phyloP scores from a whole-genome alignment of 2,329 filamentous ascomycete genomes.

The Colletotrichum kahawae region DNA sequence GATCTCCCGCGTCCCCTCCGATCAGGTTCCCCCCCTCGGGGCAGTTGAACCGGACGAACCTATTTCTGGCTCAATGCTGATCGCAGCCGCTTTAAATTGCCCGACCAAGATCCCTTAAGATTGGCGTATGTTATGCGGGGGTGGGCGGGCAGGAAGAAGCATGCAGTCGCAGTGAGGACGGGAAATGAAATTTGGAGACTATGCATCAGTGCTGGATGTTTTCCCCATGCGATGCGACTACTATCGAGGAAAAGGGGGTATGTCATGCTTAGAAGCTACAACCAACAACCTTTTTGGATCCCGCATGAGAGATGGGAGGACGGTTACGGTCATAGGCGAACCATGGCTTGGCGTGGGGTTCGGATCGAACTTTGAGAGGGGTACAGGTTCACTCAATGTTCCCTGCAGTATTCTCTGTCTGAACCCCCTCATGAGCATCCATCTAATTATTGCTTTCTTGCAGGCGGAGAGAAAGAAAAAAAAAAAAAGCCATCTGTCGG shows the following conservation, averaged over 20 bases:
- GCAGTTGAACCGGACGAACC: neutral
- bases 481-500: neutral
- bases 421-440: neutral
- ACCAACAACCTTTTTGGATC: neutral
- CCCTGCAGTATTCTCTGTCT: neutral
- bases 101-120: neutral
- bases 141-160: neutral
- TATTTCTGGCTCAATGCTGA: slow-evolving; percentile 20
- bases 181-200: neutral
- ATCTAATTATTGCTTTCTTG: neutral
- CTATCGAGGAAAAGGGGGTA: neutral
- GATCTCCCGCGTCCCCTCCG: slow-evolving; percentile 2
- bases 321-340: neutral
- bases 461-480: neutral
- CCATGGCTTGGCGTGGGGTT: neutral
- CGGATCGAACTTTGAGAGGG: neutral
- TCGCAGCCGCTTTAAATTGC: slow-evolving; percentile 16
- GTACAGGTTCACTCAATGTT: neutral
- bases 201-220: neutral
- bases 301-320: neutral
- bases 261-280: neutral
- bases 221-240: neutral
- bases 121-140: neutral
- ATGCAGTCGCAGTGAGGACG: neutral
- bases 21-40: neutral